phyloP scores from a whole-genome alignment of 2,329 filamentous ascomycete genomes.

The Helicocarpus griseus region DNA sequence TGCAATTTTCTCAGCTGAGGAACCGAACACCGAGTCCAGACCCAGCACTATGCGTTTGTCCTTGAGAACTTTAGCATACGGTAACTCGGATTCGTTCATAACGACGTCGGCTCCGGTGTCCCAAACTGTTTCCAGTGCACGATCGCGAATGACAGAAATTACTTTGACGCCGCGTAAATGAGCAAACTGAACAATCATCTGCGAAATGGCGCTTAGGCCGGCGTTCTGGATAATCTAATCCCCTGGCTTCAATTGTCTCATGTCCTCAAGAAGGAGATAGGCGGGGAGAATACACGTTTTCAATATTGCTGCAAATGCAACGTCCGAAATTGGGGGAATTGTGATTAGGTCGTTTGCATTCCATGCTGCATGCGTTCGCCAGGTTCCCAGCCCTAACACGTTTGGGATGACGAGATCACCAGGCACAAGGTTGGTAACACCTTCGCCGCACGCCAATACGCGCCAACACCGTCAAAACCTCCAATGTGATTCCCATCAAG shows the following conservation, averaged over 20 bases:
- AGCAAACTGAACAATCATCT: conserved; percentile 17
- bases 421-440: conserved; percentile 11
- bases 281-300: conserved; percentile 13
- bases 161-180: conserved; percentile 7
- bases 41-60: conserved; percentile 10
- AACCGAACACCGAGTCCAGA: conserved; percentile 14
- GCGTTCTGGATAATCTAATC: conserved; percentile 19
- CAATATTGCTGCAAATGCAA: not conserved
- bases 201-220: conserved; percentile 12
- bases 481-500: conserved; percentile 9
- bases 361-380: not conserved
- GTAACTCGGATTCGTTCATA: conserved; percentile 11
- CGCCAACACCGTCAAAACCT: conserved; percentile 16
- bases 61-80: not conserved
- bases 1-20: conserved; percentile 9
- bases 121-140: conserved; percentile 4
- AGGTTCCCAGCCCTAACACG: not conserved
- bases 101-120: conserved; percentile 7
- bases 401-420: not conserved
- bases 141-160: conserved; percentile 14
- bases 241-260: conserved; percentile 13
- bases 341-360: not conserved
- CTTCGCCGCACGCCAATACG: conserved; percentile 6
- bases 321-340: not conserved
- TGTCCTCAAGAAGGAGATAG: conserved; percentile 17